Evolutionary conservation across 768 basidiomycete genomes (phyloP).

Genomic region (Mrakia blollopis): DNA sequence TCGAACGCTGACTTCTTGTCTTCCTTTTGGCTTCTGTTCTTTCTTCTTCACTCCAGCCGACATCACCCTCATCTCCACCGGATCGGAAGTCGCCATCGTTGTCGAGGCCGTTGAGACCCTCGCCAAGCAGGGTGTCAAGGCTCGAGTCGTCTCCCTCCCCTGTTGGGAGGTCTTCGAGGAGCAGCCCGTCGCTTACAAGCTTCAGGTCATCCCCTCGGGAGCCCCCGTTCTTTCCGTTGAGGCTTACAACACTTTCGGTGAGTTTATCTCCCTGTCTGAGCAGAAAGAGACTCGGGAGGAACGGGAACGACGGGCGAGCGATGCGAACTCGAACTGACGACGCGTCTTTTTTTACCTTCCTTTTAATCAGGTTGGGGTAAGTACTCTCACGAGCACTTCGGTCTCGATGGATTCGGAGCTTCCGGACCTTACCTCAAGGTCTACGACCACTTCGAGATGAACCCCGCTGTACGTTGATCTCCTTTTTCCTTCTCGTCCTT

Average conservation of each 20-base stretch:
- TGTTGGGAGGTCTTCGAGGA: conserved; percentile 58
- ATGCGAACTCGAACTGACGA: background rate
- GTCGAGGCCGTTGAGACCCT: conserved; percentile 80
- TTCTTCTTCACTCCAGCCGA: conserved; percentile 52
- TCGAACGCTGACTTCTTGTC: background rate
- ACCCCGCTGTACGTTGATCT: conserved; percentile 63
- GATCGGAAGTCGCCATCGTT: conserved; percentile 82
- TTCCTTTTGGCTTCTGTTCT: background rate
- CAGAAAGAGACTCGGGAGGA: background rate
- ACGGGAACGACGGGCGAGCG: too few relatives aligned
- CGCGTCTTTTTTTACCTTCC: background rate
- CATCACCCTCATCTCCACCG: conserved; percentile 81
- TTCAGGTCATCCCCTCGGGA: conserved; percentile 80
- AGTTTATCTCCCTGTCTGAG: background rate
- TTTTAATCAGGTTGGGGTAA: conserved; percentile 62
- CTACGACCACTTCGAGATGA: conserved; percentile 57
- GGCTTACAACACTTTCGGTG: conserved; percentile 63
- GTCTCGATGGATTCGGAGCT: conserved; percentile 67
- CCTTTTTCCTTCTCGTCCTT: conserved; percentile 52
- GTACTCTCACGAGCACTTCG: conserved; percentile 73
- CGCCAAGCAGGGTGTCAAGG: conserved; percentile 68
- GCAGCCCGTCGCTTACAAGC: conserved; percentile 70
- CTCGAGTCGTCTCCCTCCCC: conserved; percentile 78
- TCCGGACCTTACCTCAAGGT: conserved; percentile 86
- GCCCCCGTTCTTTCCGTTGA: conserved; percentile 86